phyloP scores from a whole-genome alignment of 2,329 filamentous ascomycete genomes.

The Cylindrodendrum hubeiense region DNA sequence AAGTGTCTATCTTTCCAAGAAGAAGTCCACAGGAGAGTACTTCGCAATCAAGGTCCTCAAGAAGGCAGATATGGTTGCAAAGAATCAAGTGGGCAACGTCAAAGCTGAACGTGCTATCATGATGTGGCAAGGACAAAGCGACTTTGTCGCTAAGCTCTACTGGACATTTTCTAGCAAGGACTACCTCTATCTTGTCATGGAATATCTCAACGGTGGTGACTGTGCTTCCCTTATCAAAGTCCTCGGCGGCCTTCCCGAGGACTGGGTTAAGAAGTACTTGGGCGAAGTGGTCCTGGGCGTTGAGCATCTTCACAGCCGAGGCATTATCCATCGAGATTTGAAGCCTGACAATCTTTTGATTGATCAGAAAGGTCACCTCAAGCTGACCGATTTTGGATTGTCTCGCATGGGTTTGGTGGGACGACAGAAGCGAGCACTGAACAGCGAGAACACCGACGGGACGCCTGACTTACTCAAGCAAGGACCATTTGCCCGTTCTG shows the following conservation, averaged over 20 bases:
- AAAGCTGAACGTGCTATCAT: conserved; percentile 99
- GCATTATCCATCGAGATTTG: conserved; percentile 95
- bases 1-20: conserved; percentile 97
- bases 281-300: conserved; percentile 97
- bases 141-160: conserved; percentile 98
- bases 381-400: conserved; percentile 96
- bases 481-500: conserved; percentile 87
- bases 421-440: conserved; percentile 93
- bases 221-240: conserved; percentile 97
- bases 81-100: conserved; percentile 99
- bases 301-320: conserved; percentile 92
- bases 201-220: conserved; percentile 97
- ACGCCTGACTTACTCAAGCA: conserved; percentile 93
- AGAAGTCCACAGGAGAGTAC: conserved; percentile 98
- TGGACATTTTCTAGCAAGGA: conserved; percentile 99
- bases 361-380: conserved; percentile 95
- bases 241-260: conserved; percentile 90
- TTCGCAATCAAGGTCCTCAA: conserved; percentile 99
- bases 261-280: conserved; percentile 98
- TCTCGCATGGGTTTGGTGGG: conserved; percentile 98
- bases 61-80: conserved; percentile 99
- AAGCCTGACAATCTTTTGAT: conserved; percentile 98
- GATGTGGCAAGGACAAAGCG: conserved; percentile 99
- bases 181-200: conserved; percentile 98
- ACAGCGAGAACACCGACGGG: conserved; percentile 80